Base-by-base conservation (phyloP, 73 alveolate species). In the Symbiodinium pilosum region DNA sequence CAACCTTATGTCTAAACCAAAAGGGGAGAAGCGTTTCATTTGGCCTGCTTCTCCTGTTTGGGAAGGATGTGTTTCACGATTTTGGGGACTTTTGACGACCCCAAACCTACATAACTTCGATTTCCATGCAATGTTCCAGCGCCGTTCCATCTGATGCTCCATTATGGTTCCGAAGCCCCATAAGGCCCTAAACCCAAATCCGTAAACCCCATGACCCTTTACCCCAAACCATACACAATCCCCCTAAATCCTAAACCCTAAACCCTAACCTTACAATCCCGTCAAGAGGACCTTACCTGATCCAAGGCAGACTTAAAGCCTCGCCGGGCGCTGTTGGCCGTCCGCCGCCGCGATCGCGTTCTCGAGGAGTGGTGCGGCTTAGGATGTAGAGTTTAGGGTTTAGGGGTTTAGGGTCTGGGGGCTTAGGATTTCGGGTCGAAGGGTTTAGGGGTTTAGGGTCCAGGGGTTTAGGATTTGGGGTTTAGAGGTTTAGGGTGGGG, bases 281-380 rank as follows among this genome's bases (percentile, higher is more conserved):
- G 18, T 14, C 32, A 28, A 3, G 3, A 41, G 8, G n/a, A 38
- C 3, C 41, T 81, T 36, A 4, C 20, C 4, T n/a, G n/a, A n/a
- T n/a, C 26, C 43, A 64, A 73, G 95, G 95, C 77, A 41, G 68
- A 47, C 44, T 28, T 88, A 44, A 54, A 41, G 59, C 95, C 95
- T 2, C 95, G 95, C 21, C 68, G 69, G 30, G 95, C 87, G 4
- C 71, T 88, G 44, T 44, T 88, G 86, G 95, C 95, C 69, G 95
- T 88, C 32, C 95, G 73, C 32, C 95, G 95, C n/a, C 86, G 95
- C 39, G 95, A 88, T 68, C 86, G 44, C 12, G 69, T 83, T 28
- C 71, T 88, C 54, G 95, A 88, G 95, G 94, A 64, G 30, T 1
- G n/a, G n/a, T n/a, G n/a, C n/a, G n/a, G 73, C 73, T 1, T 24